Percentiles rank a stretch among this genome's conserved stretches.
Evolutionary conservation across 2,329 filamentous ascomycete species (phyloP).

Genomic region (Talaromyces marneffei): DNA sequence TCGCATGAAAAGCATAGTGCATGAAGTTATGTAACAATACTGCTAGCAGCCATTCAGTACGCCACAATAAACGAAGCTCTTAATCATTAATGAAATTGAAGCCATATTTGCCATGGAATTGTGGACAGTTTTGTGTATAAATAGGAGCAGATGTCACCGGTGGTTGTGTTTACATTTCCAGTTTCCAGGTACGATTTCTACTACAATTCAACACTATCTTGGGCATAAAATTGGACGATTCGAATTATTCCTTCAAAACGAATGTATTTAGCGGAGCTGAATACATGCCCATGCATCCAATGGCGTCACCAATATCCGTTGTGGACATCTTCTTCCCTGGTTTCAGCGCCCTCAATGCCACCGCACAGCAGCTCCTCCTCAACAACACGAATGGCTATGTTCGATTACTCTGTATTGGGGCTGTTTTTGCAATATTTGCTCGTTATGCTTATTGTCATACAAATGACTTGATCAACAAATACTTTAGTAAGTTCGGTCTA

Average conservation of each 20-base stretch:
- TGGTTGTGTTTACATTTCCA: no score
- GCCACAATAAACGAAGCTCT: no score
- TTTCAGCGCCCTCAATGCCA: slow-evolving; percentile 16
- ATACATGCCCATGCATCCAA: background rate
- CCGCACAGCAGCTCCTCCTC: slow-evolving; percentile 11
- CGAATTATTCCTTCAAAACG: slow-evolving; percentile 6
- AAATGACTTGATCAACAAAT: background rate
- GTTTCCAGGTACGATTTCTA: no score
- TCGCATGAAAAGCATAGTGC: no score
- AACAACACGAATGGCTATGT: background rate
- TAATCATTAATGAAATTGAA: no score
- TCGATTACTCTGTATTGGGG: background rate
- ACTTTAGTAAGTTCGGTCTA: background rate
- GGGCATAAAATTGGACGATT: no score
- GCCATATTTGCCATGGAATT: no score
- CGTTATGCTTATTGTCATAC: background rate
- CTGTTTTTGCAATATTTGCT: background rate
- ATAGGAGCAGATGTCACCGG: no score
- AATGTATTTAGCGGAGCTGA: slow-evolving; percentile 11
- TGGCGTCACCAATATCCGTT: slow-evolving; percentile 16
- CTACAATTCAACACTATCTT: no score
- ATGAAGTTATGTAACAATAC: no score
- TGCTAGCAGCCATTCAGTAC: no score
- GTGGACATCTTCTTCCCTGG: slow-evolving; percentile 20
- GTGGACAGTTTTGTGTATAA: no score